phyloP scores from a whole-genome alignment of 208 protist genomes.

The Lotmaria passim region DNA sequence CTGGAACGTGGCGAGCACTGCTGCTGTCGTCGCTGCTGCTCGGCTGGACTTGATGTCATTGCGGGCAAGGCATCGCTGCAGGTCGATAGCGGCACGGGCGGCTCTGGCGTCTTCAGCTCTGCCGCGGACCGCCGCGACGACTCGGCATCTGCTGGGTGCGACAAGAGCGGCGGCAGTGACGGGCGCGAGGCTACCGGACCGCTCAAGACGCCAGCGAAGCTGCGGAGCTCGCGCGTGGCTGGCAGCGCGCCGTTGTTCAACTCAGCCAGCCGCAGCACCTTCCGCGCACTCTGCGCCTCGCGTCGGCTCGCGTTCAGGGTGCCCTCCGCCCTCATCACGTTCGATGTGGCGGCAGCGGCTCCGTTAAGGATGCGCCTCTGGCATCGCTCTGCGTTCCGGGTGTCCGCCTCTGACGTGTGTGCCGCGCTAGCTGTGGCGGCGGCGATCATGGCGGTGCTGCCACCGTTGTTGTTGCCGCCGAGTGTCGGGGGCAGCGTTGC shows the following conservation, averaged over 20 bases:
- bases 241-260: neutral
- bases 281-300: neutral
- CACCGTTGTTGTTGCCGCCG: neutral
- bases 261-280: constrained; percentile 3
- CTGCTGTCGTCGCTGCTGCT: neutral
- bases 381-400: neutral
- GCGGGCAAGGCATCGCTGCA: neutral
- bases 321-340: neutral
- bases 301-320: neutral
- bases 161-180: neutral
- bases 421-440: neutral
- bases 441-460: neutral
- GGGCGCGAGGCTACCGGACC: neutral
- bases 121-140: neutral
- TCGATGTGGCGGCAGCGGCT: neutral
- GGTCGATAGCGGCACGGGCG: neutral
- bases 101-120: neutral
- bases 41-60: neutral
- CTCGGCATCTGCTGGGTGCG: neutral
- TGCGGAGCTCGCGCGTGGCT: neutral
- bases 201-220: neutral
- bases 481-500: too few species aligned
- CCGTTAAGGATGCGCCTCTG: neutral
- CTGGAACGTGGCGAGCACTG: neutral
- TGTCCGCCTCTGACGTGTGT: neutral